phyloP scores from a whole-genome alignment of 345 rosid species.

The Citrus trifoliata region DNA sequence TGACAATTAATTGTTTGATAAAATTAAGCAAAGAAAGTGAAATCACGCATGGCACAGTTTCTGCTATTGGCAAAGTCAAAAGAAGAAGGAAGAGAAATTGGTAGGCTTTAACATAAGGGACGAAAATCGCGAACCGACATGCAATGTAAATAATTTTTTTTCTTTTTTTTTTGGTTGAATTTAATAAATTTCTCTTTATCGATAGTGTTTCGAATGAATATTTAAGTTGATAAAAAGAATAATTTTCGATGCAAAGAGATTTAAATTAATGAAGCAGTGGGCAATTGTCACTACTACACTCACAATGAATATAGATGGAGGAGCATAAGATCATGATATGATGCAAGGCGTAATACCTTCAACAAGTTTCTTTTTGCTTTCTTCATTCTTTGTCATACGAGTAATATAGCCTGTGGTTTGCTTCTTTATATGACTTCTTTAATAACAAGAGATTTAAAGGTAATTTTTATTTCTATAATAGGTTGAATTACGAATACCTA shows the following conservation, averaged over 20 bases:
- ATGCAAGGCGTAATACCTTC: too few species aligned
- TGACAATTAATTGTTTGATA: not conserved
- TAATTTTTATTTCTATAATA: too few species aligned
- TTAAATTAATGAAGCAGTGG: not conserved
- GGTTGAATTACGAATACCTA: rapidly evolving
- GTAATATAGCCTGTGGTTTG: too few species aligned
- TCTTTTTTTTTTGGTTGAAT: not conserved
- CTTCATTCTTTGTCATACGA: too few species aligned
- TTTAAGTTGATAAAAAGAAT: not conserved
- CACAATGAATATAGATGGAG: not conserved
- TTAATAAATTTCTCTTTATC: not conserved
- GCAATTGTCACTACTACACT: not conserved
- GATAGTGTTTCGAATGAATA: not conserved
- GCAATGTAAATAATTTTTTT: not conserved
- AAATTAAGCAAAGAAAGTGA: not conserved
- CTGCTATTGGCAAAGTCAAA: not conserved
- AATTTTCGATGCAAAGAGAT: not conserved
- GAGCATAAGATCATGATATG: not conserved
- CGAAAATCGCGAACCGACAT: not conserved
- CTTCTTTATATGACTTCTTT: too few species aligned
- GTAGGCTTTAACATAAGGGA: not conserved
- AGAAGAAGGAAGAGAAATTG: not conserved
- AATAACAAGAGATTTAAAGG: rapidly evolving
- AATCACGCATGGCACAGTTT: not conserved
- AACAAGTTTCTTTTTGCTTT: too few species aligned